phyloP scores from a whole-genome alignment of 805 yeast genomes.

The Metschnikowia kunwiensis region DNA sequence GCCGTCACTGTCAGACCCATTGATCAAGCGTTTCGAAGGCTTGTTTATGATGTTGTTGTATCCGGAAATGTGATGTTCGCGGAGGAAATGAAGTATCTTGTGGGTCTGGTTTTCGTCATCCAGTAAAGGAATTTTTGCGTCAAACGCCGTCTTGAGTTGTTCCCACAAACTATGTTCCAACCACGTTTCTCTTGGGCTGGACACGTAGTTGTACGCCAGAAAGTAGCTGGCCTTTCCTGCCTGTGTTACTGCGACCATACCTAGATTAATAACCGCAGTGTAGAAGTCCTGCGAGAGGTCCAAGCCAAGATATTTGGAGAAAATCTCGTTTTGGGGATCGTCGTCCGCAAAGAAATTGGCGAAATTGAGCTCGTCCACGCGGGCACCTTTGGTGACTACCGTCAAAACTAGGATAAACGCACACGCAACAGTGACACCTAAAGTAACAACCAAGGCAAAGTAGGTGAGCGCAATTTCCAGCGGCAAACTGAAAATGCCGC shows the following conservation, averaged over 20 bases:
- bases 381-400: constrained; percentile 50
- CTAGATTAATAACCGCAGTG: constrained; percentile 56
- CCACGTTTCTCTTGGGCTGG: constrained; percentile 54
- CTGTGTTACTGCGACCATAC: constrained; percentile 61
- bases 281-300: constrained; percentile 61
- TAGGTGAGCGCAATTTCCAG: constrained; percentile 54
- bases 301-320: constrained; percentile 33
- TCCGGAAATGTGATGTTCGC: constrained; percentile 19
- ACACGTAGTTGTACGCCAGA: constrained; percentile 51
- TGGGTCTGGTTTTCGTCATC: constrained; percentile 3
- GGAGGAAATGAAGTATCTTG: constrained; percentile 10
- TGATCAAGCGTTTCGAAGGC: constrained; percentile 27
- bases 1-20: constrained; percentile 16
- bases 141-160: constrained; percentile 3
- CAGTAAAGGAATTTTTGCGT: neutral
- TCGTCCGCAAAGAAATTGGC: constrained; percentile 30
- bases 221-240: constrained; percentile 66
- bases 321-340: constrained; percentile 24
- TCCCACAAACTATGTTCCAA: constrained; percentile 22
- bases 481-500: constrained; percentile 50
- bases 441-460: constrained; percentile 61
- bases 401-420: constrained; percentile 55
- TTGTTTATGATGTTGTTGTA: constrained; percentile 30
- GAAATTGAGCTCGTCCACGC: constrained; percentile 33
- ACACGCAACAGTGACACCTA: constrained; percentile 51